phyloP scores from a whole-genome alignment of 148 eudicot genomes.

The Diospyros kaki region DNA sequence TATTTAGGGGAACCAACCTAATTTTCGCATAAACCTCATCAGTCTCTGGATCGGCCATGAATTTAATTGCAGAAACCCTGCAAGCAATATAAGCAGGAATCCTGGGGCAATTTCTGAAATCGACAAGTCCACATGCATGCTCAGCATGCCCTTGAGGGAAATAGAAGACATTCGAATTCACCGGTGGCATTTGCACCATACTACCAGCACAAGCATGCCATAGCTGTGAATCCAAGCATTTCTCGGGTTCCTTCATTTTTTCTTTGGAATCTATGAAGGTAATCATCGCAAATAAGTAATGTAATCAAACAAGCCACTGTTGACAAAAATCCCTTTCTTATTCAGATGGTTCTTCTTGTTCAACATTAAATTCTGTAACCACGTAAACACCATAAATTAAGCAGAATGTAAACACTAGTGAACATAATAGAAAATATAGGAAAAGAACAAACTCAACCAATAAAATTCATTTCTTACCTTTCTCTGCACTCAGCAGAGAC shows the following conservation, averaged over 20 bases:
- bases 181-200: slow-evolving; percentile 86
- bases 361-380: slow-evolving; percentile 5
- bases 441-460: not conserved
- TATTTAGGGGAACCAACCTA: slow-evolving; percentile 38
- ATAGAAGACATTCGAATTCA: slow-evolving; percentile 61
- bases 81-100: slow-evolving; percentile 62
- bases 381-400: not conserved
- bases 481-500: not conserved
- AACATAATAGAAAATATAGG: not conserved
- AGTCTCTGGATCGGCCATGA: slow-evolving; percentile 78
- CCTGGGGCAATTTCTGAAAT: slow-evolving; percentile 52
- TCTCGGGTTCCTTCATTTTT: slow-evolving; percentile 53
- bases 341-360: not conserved
- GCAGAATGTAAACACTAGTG: not conserved
- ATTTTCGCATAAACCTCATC: slow-evolving; percentile 85
- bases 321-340: not conserved
- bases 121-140: slow-evolving; percentile 60
- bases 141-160: slow-evolving; percentile 90
- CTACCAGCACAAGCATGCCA: slow-evolving; percentile 99
- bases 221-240: slow-evolving; percentile 79
- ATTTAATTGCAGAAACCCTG: slow-evolving; percentile 50
- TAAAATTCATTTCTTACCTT: not conserved
- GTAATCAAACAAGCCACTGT: slow-evolving; percentile 6
- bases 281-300: slow-evolving; percentile 39
- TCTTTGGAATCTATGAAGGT: slow-evolving; percentile 78